Percentiles rank a stretch among this genome's conserved stretches.
These are phyloP conservation scores for Colletotrichum sp. DNA, from an alignment of 2,329 filamentous ascomycete species.

Conservation along the genomic window DNA sequence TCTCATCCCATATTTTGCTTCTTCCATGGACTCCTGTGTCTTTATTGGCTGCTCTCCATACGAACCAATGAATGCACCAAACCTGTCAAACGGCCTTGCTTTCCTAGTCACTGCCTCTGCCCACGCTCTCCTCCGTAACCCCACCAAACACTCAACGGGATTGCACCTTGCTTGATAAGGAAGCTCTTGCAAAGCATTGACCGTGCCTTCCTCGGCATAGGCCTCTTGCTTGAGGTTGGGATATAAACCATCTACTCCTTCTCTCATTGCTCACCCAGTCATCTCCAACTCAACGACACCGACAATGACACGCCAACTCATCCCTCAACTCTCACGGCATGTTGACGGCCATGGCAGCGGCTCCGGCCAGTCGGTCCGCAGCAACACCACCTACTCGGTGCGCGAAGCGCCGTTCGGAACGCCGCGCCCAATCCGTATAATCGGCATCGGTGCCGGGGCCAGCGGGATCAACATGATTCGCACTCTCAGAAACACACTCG, in stretches of 20 bases:
- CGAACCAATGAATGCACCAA: background rate
- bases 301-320: constrained; percentile 20
- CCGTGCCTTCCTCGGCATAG: background rate
- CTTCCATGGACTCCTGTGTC: background rate
- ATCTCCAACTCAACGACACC: background rate
- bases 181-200: background rate
- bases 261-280: background rate
- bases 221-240: background rate
- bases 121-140: background rate
- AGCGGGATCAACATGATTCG: constrained; percentile 34
- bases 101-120: background rate
- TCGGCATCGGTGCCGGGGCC: constrained; percentile 20
- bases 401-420: constrained; percentile 17
- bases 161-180: background rate
- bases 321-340: constrained; percentile 21
- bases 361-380: background rate
- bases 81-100: background rate
- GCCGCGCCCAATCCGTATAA: constrained; percentile 16
- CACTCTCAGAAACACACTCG: constrained; percentile 46
- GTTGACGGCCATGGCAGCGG: constrained; percentile 12
- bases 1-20: background rate
- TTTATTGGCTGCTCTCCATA: constrained; percentile 5
- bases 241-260: constrained; percentile 12
- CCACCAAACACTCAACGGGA: background rate
- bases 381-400: constrained; percentile 8